These are phyloP conservation scores for Aspergillus sclerotiicarbonarius DNA, from an alignment of 495 filamentous ascomycete genomes.

Conservation along the genomic window DNA sequence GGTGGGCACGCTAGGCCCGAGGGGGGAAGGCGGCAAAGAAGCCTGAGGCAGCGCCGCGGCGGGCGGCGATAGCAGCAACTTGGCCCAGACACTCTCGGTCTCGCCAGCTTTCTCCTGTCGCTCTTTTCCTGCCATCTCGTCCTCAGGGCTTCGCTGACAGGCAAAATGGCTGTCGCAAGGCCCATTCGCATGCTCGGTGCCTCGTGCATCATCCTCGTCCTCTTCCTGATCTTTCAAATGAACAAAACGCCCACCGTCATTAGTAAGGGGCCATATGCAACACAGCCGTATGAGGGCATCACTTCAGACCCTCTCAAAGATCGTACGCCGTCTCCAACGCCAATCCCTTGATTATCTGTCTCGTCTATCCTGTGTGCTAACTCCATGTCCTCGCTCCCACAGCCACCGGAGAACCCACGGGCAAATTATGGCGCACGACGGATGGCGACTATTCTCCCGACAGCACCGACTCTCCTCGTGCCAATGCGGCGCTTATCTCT, in stretches of 20 bases:
- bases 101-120: slow-evolving; percentile 13
- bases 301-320: slow-evolving; percentile 79
- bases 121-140: slow-evolving; percentile 18
- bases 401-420: slow-evolving; percentile 83
- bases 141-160: slow-evolving; percentile 21
- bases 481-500: slow-evolving; percentile 87
- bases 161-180: slow-evolving; percentile 75
- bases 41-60: not conserved
- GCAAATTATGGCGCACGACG: slow-evolving; percentile 65
- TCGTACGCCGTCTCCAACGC: slow-evolving; percentile 51
- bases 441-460: slow-evolving; percentile 69
- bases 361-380: not conserved
- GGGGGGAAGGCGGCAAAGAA: slow-evolving; percentile 27
- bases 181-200: slow-evolving; percentile 76
- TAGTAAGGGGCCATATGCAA: slow-evolving; percentile 24
- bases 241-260: slow-evolving; percentile 47
- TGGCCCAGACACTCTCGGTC: slow-evolving; percentile 5
- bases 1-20: slow-evolving; percentile 30
- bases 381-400: slow-evolving; percentile 1
- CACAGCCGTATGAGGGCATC: slow-evolving; percentile 45
- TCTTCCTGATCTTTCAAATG: slow-evolving; percentile 73
- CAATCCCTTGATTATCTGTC: not conserved
- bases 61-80: not conserved
- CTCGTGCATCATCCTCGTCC: slow-evolving; percentile 64
- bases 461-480: slow-evolving; percentile 71